Base-by-base conservation (phyloP, 768 basidiomycete genomes). In the Lyophyllum atratum region DNA sequence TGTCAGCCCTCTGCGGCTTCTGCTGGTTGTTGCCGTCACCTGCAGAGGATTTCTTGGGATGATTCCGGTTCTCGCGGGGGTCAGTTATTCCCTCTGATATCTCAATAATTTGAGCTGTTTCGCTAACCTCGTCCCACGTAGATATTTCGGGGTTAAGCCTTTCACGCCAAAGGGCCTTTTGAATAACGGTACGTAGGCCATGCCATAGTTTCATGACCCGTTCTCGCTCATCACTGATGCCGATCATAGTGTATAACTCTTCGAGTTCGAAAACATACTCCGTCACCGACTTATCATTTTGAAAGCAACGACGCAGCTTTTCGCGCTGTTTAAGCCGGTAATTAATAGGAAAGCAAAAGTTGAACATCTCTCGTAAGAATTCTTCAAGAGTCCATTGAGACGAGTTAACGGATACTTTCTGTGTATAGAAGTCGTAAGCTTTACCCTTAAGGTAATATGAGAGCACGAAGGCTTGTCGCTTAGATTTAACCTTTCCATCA, bases 301-400 rank as follows among this genome's bases (percentile, higher is more conserved):
- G 76, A 1, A 43, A 52, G 7, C 53, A 59, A 0, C 47, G 33
- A 0, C 60, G 42, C 0, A 79, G 58, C 19, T 69, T 67, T 5
- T 66, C 56, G 0, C 65, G 29, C 52, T 71, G 72, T 24, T 71
- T 48, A 7, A 64, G 37, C 0, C 62, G 29, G 43, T 66, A 76
- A 34, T 73, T 62, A 0, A 66, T 47, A 0, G 75, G 75, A 61
- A 77, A 78, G 28, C 75, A 74, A 24, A 72, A 72, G 21, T 76
- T 64, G 52, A 74, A 76, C n/a, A 77, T 15, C 26, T 64, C 68
- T 3, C 52, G 22, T 50, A 74, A 75, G 55, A 76, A 76, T 1
- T 63, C 24, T 10, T 59, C 31, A 0, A 76, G 28, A 0, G 26
- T 56, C 73, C 74, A 78, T 0, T 62, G 34, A 3, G 66, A 53